phyloP scores from a whole-genome alignment of 2,329 filamentous ascomycete species.

The Colletotrichum limetticola region DNA sequence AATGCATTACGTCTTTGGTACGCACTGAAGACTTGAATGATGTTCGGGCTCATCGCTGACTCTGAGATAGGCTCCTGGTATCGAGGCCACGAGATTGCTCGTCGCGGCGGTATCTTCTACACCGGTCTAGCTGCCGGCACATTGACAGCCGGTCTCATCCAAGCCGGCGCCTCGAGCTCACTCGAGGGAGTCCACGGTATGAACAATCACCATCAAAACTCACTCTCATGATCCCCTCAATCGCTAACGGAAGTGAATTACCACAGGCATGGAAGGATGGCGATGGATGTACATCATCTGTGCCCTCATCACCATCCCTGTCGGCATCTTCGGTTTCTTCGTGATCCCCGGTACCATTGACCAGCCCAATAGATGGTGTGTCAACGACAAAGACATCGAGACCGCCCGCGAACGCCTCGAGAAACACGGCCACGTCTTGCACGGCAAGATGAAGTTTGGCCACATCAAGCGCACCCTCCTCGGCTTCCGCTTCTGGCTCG shows the following conservation, averaged over 20 bases:
- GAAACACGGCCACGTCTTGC: constrained; percentile 52
- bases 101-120: constrained; percentile 54
- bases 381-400: constrained; percentile 45
- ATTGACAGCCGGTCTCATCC: constrained; percentile 61
- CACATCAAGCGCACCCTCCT: constrained; percentile 47
- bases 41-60: constrained; percentile 45
- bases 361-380: constrained; percentile 54
- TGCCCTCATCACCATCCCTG: constrained; percentile 64
- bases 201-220: not conserved
- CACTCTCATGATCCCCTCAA: no score
- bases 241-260: no score
- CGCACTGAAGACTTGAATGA: not conserved
- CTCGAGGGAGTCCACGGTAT: constrained; percentile 53
- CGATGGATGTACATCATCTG: constrained; percentile 68
- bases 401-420: constrained; percentile 43
- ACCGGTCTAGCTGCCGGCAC: constrained; percentile 53
- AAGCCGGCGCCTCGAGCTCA: constrained; percentile 51
- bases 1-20: constrained; percentile 51
- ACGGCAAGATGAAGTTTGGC: constrained; percentile 47
- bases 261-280: constrained; percentile 54
- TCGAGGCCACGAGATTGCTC: constrained; percentile 51
- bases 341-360: constrained; percentile 62
- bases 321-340: constrained; percentile 61
- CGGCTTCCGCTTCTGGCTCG: constrained; percentile 51
- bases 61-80: constrained; percentile 58